Evolutionary conservation across 2,329 filamentous ascomycete species (phyloP), one percentile per base, ranked within the genome.

Genomic region (Graphilbum ipis-grandicollis): DNA sequence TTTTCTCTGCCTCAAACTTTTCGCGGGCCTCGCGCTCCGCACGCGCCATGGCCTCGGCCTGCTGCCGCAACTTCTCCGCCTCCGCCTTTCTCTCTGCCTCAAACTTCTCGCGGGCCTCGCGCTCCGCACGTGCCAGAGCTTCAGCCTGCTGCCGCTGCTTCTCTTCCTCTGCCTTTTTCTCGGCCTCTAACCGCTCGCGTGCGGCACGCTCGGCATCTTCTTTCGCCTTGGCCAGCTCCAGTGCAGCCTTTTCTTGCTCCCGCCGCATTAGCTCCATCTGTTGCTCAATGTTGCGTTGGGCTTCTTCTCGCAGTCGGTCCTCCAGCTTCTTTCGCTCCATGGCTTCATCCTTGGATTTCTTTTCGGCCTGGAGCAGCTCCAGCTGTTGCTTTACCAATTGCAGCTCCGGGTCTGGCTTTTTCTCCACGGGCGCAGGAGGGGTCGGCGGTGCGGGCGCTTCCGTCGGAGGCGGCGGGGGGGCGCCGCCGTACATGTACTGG

Each of bases 321-420:
- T 62, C 60, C 54, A 61, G 56, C 44, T 55, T 56, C 39, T 49
- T 43, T 39, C 60, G 56, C 46, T 54, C 59, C 25, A 62, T 58
- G 9, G 57, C 59, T 10, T 60, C 61, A 36, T 63, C 64, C 41
- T 56, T 58, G 43, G 54, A 57, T 22, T 59, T 61, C 39, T 64
- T 55, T 22, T 59, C 59, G 4, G 53, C 56, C 42, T 69, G 61
- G 31, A 69, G 58, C 9, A 56, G 55, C 12, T 63, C 60, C 14
- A 81, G 54, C 46, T 78, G 66, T 43, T 70, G 64, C 42, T 76
- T 66, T 39, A 77, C 64, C n/a, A 60, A 60, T 43, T 77, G 59
- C 47, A 72, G 72, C 39, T 78, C 68, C 2, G 67, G 62, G 37
- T 78, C 48, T 13, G 56, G 55, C 39, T 59, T 58, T 46, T 58